Percentiles rank a stretch among this genome's conserved stretches.
Conservation (phyloP, 1,284 basidiomycete species). For the Ceratobasidium papillatum region DNA sequence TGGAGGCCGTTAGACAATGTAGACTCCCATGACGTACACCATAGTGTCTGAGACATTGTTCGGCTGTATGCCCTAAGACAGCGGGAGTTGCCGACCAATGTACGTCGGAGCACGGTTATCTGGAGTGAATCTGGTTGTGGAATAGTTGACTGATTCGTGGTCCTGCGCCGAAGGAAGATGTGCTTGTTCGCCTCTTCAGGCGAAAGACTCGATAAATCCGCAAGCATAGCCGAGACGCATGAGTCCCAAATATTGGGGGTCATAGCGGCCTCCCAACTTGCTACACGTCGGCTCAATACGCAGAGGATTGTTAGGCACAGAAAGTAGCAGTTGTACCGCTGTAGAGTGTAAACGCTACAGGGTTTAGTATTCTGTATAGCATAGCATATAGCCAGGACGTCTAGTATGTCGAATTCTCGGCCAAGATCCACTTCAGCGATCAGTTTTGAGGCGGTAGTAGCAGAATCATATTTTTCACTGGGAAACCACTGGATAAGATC, state of each 20-base stretch:
- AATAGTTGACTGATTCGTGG: no score
- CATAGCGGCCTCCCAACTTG: not conserved
- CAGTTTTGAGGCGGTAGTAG: not conserved
- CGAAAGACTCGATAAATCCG: not conserved
- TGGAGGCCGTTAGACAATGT: not conserved
- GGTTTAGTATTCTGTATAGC: not conserved
- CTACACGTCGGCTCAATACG: not conserved
- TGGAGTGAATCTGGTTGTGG: not conserved
- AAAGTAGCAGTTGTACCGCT: not conserved
- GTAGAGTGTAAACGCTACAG: not conserved
- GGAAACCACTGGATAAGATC: slow-evolving; percentile 1
- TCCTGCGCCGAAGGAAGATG: not conserved
- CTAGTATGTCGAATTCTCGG: not conserved
- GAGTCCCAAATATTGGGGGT: not conserved
- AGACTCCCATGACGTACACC: not conserved
- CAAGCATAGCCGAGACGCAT: not conserved
- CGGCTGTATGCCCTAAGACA: not conserved
- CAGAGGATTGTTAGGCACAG: not conserved
- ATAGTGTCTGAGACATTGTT: not conserved
- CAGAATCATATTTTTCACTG: not conserved
- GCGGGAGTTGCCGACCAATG: not conserved
- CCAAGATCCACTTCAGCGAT: not conserved
- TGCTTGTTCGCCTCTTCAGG: not conserved
- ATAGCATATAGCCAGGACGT: not conserved
- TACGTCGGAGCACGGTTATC: not conserved